Base-by-base conservation (phyloP, 2,329 filamentous ascomycete genomes). In the Trichoderma brevicompactum region DNA sequence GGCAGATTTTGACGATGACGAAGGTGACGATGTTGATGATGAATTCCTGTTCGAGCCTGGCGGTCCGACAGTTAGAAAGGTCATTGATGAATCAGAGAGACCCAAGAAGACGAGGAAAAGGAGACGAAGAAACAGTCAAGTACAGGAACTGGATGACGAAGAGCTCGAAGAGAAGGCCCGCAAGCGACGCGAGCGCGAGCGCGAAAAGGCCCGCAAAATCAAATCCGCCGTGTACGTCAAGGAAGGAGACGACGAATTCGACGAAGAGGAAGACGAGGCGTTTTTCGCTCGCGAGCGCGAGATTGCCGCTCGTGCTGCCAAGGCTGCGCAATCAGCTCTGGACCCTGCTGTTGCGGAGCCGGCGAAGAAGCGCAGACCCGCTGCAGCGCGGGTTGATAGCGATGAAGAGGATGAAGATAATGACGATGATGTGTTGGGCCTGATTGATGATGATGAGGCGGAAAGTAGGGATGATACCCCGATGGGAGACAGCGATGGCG, bases 171-270 rank as follows among this genome's bases (percentile, higher is more conserved):
- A 86, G 69, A 85, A 85, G 64, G 87, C 87, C 12, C 82, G 83
- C 12, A 85, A 82, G 63, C 83, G 89, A 43, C 83, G 86, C 62
- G 82, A 88, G 60, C 89, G 86, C 69, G 89, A 96, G 69, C 80
- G 86, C n/a, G 92, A 94, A 72, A 93, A 93, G 77, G 84, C 87
- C 55, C 82, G 82, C 38, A 91, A 90, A 74, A 90, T 95, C 79
- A 98, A 97, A 81, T 96, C 91, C 72, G 88, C 89, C 28, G 78
- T 94, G 44, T 94, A 88, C 72, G 90, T 99, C 58, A 86, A 90
- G 65, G 88, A 89, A 43, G 92, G 90, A 70, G 95, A 98, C 74
- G 95, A 98, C 61, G 93, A 97, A 70, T 89, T 85, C n/a, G 92
- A 97, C 72, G 87, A 85, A 40, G 92, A 93, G 53, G 85, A 87